Conservation (phyloP, 139 green algal species). For the Volvox africanus region DNA sequence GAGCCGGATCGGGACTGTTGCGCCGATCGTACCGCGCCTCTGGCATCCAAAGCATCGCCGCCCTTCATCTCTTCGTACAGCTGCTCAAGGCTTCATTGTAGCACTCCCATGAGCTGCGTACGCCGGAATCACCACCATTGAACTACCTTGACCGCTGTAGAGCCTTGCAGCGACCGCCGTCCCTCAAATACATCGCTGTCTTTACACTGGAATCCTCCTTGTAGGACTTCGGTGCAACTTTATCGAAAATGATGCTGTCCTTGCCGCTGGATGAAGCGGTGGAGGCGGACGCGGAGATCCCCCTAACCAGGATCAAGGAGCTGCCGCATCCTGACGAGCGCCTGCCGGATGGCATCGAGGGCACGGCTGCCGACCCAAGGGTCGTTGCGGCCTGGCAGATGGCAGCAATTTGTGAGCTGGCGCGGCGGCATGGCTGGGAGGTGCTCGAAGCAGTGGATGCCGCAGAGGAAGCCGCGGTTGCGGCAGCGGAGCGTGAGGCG, state of each 20-base stretch:
- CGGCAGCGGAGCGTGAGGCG: neutral
- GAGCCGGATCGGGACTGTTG: too few species aligned
- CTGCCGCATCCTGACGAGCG: constrained; percentile 14
- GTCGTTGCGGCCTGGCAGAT: constrained; percentile 30
- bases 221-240: neutral
- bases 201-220: neutral
- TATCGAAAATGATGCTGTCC: neutral
- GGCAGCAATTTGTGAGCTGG: constrained; percentile 34
- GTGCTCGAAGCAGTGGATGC: constrained; percentile 16
- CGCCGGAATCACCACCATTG: too few species aligned
- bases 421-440: constrained; percentile 29
- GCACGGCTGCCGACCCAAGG: constrained; percentile 18
- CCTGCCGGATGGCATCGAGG: neutral
- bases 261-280: constrained; percentile 8
- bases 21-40: too few species aligned
- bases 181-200: too few species aligned
- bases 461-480: neutral
- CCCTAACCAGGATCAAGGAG: neutral
- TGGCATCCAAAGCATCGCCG: too few species aligned
- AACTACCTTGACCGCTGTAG: too few species aligned
- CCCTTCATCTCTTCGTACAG: too few species aligned
- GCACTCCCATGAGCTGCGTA: too few species aligned
- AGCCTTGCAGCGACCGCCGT: too few species aligned
- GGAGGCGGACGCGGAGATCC: constrained; percentile 10
- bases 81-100: too few species aligned